A percentile compares a stretch with the other conserved stretches of the same genome.
Conservation (phyloP, 2,329 filamentous ascomycete species). For the Cryphonectria radicalis region DNA sequence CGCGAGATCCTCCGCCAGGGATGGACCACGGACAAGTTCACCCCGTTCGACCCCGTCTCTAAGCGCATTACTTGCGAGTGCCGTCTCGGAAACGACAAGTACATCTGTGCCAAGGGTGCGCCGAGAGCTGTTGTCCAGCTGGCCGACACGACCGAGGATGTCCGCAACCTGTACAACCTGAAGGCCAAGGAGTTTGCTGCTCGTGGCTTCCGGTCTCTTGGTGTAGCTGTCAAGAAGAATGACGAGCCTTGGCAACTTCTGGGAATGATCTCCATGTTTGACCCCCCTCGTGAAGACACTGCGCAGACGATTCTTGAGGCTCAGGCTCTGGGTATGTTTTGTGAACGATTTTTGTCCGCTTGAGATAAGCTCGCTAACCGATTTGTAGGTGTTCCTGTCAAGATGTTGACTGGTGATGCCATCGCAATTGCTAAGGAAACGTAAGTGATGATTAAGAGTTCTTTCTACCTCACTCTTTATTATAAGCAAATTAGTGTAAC, state of each 20-base stretch:
- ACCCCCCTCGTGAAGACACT: slow-evolving; percentile 78
- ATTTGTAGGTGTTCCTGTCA: slow-evolving; percentile 67
- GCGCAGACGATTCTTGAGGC: slow-evolving; percentile 78
- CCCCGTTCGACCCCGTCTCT: slow-evolving; percentile 77
- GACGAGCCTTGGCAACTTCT: slow-evolving; percentile 64
- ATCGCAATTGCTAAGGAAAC: slow-evolving; percentile 81
- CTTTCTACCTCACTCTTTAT: too few relatives aligned
- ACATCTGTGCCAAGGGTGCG: slow-evolving; percentile 77
- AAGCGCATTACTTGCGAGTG: slow-evolving; percentile 77
- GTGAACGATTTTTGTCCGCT: neutral
- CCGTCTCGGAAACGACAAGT: slow-evolving; percentile 70
- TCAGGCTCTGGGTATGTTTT: slow-evolving; percentile 24
- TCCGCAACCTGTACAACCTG: slow-evolving; percentile 68
- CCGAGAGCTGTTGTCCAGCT: slow-evolving; percentile 76
- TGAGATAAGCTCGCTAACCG: neutral
- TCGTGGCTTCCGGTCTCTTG: slow-evolving; percentile 79
- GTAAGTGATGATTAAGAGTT: slow-evolving; percentile 6
- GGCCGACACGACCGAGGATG: slow-evolving; percentile 68
- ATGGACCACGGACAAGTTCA: slow-evolving; percentile 80
- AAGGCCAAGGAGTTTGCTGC: slow-evolving; percentile 77
- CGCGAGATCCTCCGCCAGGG: slow-evolving; percentile 75
- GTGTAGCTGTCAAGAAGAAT: slow-evolving; percentile 63
- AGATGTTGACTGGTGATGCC: slow-evolving; percentile 82
- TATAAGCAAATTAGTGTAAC: neutral
- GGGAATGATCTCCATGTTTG: slow-evolving; percentile 80